A percentile compares a stretch with the other conserved stretches of the same genome.
phyloP scores from a whole-genome alignment of 2,329 filamentous ascomycete genomes.

The Verticillium klebahnii region DNA sequence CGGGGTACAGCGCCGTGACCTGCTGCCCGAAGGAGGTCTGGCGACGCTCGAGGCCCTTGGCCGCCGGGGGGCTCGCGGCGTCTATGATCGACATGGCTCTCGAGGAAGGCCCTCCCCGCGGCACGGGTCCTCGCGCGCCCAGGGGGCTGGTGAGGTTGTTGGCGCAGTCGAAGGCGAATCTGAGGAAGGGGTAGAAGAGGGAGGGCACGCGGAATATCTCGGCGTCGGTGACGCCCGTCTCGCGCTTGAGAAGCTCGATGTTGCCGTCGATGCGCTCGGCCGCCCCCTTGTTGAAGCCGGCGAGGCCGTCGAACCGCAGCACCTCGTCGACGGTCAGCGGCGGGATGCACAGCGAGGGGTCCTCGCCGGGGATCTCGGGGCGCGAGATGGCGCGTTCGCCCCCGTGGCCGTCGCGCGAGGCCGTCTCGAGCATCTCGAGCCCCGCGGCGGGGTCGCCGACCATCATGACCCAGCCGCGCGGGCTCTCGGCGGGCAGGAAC shows the following conservation, averaged over 20 bases:
- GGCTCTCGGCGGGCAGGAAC: slow-evolving; percentile 17
- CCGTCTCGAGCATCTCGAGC: slow-evolving; percentile 16
- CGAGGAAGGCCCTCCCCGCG: background rate
- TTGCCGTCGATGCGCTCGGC: slow-evolving; percentile 1
- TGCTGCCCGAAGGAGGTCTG: background rate
- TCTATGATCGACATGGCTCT: background rate
- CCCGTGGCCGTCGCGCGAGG: slow-evolving; percentile 5
- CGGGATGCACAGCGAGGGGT: background rate
- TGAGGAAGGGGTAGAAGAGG: slow-evolving; percentile 5
- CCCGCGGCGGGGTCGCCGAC: slow-evolving; percentile 14
- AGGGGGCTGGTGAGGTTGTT: background rate
- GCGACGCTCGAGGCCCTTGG: background rate
- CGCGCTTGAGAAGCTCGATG: slow-evolving; percentile 9
- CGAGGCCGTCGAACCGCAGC: slow-evolving; percentile 4
- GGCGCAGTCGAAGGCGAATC: background rate
- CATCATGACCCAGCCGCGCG: slow-evolving; percentile 14
- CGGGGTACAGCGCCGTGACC: slow-evolving; percentile 12
- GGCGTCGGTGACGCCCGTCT: slow-evolving; percentile 14
- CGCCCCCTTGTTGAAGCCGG: background rate
- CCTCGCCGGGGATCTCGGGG: background rate
- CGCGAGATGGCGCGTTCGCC: background rate
- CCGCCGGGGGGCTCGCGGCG: background rate
- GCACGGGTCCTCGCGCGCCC: background rate
- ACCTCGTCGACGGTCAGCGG: slow-evolving; percentile 8
- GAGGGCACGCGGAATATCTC: slow-evolving; percentile 16